Evolutionary conservation across 2,329 filamentous ascomycete species (phyloP).

Genomic region (Colletotrichum spaethianum): DNA sequence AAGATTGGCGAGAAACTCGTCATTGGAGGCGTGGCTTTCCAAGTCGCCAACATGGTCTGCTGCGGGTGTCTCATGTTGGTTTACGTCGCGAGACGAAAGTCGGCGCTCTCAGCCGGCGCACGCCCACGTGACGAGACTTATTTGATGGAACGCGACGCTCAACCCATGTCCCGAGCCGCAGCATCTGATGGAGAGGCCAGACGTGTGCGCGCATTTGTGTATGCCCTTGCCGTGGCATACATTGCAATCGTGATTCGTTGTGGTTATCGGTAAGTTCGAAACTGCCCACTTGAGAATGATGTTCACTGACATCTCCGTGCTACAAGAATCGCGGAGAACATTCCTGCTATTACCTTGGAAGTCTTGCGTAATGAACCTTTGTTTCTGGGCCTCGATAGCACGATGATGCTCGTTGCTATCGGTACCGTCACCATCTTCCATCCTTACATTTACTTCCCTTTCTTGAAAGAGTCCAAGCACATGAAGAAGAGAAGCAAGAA

Average conservation of each 20-base stretch:
- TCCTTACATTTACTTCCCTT: conserved; percentile 39
- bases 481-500: neutral
- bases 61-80: conserved; percentile 41
- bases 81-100: conserved; percentile 9
- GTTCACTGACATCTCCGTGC: neutral
- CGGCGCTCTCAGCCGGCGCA: neutral
- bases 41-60: conserved; percentile 47
- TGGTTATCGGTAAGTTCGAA: conserved; percentile 34
- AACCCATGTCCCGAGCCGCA: neutral
- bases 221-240: conserved; percentile 32
- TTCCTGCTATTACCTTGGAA: conserved; percentile 28
- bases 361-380: conserved; percentile 40
- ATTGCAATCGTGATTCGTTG: conserved; percentile 37
- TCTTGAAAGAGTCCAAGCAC: conserved; percentile 1
- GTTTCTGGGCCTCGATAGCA: conserved; percentile 42
- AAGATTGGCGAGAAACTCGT: conserved; percentile 43
- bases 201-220: conserved; percentile 8
- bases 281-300: no score
- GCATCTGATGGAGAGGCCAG: neutral
- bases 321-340: neutral
- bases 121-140: neutral
- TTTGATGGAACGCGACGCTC: neutral
- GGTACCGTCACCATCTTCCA: conserved; percentile 31
- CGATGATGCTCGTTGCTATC: conserved; percentile 39
- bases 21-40: conserved; percentile 46